A percentile compares a stretch with the other conserved stretches of the same genome.
Conservation (phyloP, 148 eudicot genomes). For the Rhododendron ovatum region DNA sequence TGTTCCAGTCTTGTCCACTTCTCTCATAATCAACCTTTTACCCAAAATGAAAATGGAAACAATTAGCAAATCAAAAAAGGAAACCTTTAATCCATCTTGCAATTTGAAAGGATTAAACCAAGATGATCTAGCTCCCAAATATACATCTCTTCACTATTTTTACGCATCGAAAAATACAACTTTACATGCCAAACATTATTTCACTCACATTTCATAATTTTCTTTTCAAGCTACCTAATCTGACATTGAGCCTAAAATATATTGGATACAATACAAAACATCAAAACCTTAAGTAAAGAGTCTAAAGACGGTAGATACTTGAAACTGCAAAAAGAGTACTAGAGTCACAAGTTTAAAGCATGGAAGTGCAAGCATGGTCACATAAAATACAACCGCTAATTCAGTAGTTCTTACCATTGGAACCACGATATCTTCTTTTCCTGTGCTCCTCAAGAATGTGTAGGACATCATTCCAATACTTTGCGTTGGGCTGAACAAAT, state of each 20-base stretch:
- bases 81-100: not conserved
- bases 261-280: not conserved
- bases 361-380: not conserved
- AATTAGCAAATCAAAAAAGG: not conserved
- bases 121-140: not conserved
- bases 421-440: constrained; percentile 75
- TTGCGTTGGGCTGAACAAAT: constrained; percentile 39
- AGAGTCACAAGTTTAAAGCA: not conserved
- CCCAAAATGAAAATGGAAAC: not conserved
- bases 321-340: not conserved
- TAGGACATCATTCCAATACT: constrained; percentile 75
- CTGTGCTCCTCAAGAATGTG: constrained; percentile 59
- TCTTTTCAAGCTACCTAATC: not conserved
- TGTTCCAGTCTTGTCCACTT: constrained; percentile 49
- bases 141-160: not conserved
- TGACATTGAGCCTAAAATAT: not conserved
- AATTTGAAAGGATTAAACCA: not conserved
- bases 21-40: constrained; percentile 58
- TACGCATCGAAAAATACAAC: not conserved
- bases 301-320: not conserved
- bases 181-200: not conserved
- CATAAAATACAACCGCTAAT: not conserved
- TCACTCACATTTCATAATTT: not conserved
- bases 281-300: not conserved
- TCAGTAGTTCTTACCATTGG: constrained; percentile 45